Evolutionary conservation across 805 yeast genomes (phyloP).

Genomic region (Hemisphaericaspora nanyangensis): DNA sequence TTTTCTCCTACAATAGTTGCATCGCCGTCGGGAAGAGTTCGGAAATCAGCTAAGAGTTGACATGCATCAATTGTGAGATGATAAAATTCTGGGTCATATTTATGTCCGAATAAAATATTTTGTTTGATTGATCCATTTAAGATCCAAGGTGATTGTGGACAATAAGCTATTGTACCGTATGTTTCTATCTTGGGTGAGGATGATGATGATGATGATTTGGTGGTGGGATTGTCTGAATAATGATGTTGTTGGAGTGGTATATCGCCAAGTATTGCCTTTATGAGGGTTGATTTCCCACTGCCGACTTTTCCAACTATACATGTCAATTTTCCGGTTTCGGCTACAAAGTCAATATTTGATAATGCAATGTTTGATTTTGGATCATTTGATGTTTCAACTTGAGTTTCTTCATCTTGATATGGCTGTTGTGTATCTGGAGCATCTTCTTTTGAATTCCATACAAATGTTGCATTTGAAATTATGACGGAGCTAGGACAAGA

Average conservation of each 20-base stretch:
- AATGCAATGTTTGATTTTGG: constrained; percentile 23
- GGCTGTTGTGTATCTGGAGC: constrained; percentile 9
- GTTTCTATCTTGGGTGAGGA: constrained; percentile 12
- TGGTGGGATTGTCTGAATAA: constrained; percentile 11
- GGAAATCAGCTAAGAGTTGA: constrained; percentile 32
- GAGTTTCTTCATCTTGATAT: constrained; percentile 16
- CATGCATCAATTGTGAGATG: constrained; percentile 33
- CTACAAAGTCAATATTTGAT: constrained; percentile 26
- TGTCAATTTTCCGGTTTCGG: constrained; percentile 32
- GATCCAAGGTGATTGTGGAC: constrained; percentile 41
- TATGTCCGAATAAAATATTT: constrained; percentile 36
- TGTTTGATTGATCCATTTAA: constrained; percentile 38
- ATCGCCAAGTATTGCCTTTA: constrained; percentile 34
- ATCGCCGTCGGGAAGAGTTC: constrained; percentile 37
- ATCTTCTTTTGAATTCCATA: constrained; percentile 43
- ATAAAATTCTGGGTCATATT: constrained; percentile 28
- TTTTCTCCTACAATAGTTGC: constrained; percentile 42
- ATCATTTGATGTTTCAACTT: constrained; percentile 12
- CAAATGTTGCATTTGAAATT: constrained; percentile 28
- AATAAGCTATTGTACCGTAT: constrained; percentile 35
- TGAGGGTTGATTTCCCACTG: constrained; percentile 36
- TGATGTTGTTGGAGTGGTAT: constrained; percentile 13
- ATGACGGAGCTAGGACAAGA: constrained; percentile 15
- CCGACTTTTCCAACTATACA: constrained; percentile 43
- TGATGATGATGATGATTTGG: constrained; percentile 8